Conservation (phyloP, 768 basidiomycete species). For the Lyophyllum atratum region DNA sequence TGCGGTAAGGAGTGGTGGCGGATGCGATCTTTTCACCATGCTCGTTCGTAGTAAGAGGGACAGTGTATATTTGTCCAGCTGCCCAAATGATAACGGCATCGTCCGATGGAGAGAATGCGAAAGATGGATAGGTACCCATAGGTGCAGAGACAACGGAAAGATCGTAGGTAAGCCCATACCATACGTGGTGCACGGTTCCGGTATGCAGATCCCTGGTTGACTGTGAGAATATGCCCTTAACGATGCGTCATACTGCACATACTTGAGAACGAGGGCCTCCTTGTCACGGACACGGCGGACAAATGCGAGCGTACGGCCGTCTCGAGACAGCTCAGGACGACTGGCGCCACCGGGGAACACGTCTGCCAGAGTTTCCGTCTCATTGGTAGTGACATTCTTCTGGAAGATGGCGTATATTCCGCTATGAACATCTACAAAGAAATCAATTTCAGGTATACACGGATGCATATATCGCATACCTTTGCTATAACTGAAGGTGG, state of each 20-base stretch:
- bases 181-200: constrained; percentile 64
- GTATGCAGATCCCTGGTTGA: constrained; percentile 59
- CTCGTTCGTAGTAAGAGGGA: constrained; percentile 55
- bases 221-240: neutral
- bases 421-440: constrained; percentile 57
- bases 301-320: constrained; percentile 71
- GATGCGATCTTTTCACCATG: constrained; percentile 52
- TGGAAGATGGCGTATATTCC: constrained; percentile 75
- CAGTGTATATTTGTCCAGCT: constrained; percentile 64
- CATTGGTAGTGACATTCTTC: constrained; percentile 59
- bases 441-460: neutral
- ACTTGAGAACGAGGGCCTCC: constrained; percentile 74
- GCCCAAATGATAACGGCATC: constrained; percentile 73
- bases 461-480: constrained; percentile 35
- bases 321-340: constrained; percentile 69
- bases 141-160: constrained; percentile 64
- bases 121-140: constrained; percentile 81
- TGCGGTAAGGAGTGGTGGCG: constrained; percentile 41
- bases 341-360: constrained; percentile 72
- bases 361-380: constrained; percentile 53
- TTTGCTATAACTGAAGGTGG: constrained; percentile 62
- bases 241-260: constrained; percentile 21
- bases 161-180: constrained; percentile 73
- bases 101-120: constrained; percentile 63
- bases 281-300: constrained; percentile 75